Percentiles rank a stretch among this genome's conserved stretches.
Conservation (phyloP, 75 land plant species). For the Larix kaempferi region DNA sequence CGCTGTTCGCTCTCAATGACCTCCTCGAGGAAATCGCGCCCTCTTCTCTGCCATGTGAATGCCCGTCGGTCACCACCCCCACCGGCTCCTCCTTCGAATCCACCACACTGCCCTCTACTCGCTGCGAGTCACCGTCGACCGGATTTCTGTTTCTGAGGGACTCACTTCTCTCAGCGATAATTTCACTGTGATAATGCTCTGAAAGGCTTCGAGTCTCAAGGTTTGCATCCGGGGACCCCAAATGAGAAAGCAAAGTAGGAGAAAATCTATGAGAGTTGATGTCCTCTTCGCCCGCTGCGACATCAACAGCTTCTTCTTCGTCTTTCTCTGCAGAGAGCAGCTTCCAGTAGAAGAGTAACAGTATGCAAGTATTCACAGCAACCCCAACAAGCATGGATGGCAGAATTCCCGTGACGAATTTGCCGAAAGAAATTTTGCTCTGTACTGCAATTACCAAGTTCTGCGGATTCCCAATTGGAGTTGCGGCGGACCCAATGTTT, state of each 20-base stretch:
- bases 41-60: background rate
- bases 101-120: too few relatives aligned
- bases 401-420: constrained; percentile 40
- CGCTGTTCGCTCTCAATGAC: background rate
- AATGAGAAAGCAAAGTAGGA: constrained; percentile 30
- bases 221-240: background rate
- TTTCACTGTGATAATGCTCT: background rate
- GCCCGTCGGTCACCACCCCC: background rate
- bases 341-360: constrained; percentile 48
- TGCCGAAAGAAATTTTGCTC: constrained; percentile 52
- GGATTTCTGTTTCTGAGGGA: too few relatives aligned
- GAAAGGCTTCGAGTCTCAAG: background rate
- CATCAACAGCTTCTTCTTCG: constrained; percentile 15
- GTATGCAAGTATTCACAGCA: constrained; percentile 28
- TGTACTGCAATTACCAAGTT: constrained; percentile 62
- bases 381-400: constrained; percentile 51
- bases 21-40: background rate
- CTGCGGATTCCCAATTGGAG: constrained; percentile 69
- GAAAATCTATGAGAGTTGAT: constrained; percentile 32
- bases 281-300: constrained; percentile 15
- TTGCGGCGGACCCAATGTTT: constrained; percentile 60
- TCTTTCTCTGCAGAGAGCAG: constrained; percentile 20
- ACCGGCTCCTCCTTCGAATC: background rate
- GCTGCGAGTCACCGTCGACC: background rate
- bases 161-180: background rate